Evolutionary conservation across 805 yeast genomes (phyloP).

Genomic region (Naumovozyma dairenensis): DNA sequence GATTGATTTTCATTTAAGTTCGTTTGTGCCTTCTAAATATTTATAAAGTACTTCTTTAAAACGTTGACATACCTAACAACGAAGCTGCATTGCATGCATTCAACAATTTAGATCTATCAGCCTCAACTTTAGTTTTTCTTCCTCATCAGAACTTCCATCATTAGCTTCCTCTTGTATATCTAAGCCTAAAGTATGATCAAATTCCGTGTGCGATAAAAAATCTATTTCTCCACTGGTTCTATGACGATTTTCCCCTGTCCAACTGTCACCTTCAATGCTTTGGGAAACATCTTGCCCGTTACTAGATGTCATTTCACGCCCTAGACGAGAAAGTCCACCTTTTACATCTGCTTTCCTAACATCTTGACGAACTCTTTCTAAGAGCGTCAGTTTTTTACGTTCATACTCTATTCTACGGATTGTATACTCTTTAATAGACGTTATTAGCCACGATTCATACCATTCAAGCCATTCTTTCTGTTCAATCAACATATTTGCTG

Average conservation of each 20-base stretch:
- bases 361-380: constrained; percentile 64
- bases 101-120: constrained; percentile 26
- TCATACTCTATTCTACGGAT: constrained; percentile 75
- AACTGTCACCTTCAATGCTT: constrained; percentile 42
- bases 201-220: constrained; percentile 19
- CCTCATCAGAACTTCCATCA: background rate
- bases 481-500: constrained; percentile 77
- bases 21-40: too few species aligned
- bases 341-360: constrained; percentile 63
- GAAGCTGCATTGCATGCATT: constrained; percentile 83
- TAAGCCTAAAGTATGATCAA: constrained; percentile 13
- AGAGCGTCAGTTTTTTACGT: constrained; percentile 61
- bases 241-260: constrained; percentile 45
- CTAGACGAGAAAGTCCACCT: constrained; percentile 78
- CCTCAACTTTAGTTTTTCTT: background rate
- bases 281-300: constrained; percentile 31
- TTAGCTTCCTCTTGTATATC: constrained; percentile 30
- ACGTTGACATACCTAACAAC: constrained; percentile 66
- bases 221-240: constrained; percentile 10
- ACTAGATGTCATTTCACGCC: constrained; percentile 33
- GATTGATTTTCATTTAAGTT: too few species aligned
- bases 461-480: constrained; percentile 40
- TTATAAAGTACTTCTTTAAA: too few species aligned
- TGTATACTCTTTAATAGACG: constrained; percentile 48
- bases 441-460: constrained; percentile 46